These are phyloP conservation scores for Nepenthes gracilis DNA, from an alignment of 148 eudicot genomes.

Conservation along the genomic window DNA sequence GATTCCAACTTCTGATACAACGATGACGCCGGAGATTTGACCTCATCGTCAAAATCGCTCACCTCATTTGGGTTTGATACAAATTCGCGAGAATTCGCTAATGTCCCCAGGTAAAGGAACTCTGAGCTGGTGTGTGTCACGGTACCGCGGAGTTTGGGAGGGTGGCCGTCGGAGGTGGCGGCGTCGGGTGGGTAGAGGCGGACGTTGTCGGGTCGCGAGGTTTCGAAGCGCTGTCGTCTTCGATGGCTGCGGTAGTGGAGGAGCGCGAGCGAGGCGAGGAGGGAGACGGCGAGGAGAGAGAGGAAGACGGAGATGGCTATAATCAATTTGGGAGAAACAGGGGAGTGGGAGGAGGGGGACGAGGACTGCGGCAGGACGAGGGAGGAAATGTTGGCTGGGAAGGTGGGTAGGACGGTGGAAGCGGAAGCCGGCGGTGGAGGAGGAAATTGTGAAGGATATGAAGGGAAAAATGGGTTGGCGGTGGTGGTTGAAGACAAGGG, in stretches of 20 bases:
- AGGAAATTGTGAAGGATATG: slow-evolving; percentile 14
- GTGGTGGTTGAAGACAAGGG: not conserved
- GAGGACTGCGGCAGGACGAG: slow-evolving; percentile 42
- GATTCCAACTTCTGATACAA: slow-evolving; percentile 31
- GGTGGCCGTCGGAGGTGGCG: slow-evolving; percentile 26
- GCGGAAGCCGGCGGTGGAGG: slow-evolving; percentile 13
- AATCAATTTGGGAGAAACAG: slow-evolving; percentile 33
- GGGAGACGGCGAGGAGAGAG: slow-evolving; percentile 23
- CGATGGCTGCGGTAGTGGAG: slow-evolving; percentile 19
- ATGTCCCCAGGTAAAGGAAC: slow-evolving; percentile 49
- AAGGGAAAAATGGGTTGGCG: slow-evolving; percentile 31
- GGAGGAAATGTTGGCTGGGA: slow-evolving; percentile 88
- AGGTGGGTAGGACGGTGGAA: slow-evolving; percentile 33
- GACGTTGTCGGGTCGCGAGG: slow-evolving; percentile 16
- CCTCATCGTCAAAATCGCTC: not conserved
- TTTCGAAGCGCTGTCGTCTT: slow-evolving; percentile 1
- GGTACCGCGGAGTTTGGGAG: slow-evolving; percentile 4
- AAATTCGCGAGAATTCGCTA: slow-evolving; percentile 23
- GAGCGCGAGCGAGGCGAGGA: slow-evolving; percentile 21
- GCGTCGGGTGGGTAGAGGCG: slow-evolving; percentile 29
- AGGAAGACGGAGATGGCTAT: slow-evolving; percentile 20
- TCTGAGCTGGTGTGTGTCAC: slow-evolving; percentile 37
- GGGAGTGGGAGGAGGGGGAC: slow-evolving; percentile 22
- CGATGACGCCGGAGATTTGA: slow-evolving; percentile 1
- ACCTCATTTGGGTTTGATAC: slow-evolving; percentile 5